These are phyloP conservation scores for Paecilomyces fulvus DNA, from an alignment of 2,329 filamentous ascomycete species.

Conservation along the genomic window DNA sequence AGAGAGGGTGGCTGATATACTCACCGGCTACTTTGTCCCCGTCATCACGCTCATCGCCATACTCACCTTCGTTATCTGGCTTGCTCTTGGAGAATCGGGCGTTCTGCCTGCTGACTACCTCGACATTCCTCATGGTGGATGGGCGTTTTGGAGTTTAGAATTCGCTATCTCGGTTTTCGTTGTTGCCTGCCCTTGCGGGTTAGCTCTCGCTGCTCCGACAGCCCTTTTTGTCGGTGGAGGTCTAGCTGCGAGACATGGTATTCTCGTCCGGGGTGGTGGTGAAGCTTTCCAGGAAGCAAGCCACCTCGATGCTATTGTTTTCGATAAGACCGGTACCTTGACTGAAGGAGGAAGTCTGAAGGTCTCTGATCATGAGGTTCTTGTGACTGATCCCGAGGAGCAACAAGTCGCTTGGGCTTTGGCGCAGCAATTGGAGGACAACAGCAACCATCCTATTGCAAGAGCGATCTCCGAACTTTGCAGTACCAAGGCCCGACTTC, in stretches of 20 bases:
- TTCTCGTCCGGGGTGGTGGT: constrained; percentile 74
- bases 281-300: constrained; percentile 82
- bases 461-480: constrained; percentile 47
- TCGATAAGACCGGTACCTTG: constrained; percentile 82
- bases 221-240: constrained; percentile 79
- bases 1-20: constrained; percentile 38
- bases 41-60: constrained; percentile 41
- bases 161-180: constrained; percentile 80
- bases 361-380: constrained; percentile 44
- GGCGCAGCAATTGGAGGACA: constrained; percentile 46
- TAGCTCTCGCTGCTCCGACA: constrained; percentile 77
- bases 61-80: constrained; percentile 40
- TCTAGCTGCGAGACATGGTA: constrained; percentile 68
- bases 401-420: constrained; percentile 37
- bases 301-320: constrained; percentile 67
- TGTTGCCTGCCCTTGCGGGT: constrained; percentile 75
- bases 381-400: constrained; percentile 25
- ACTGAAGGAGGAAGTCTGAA: constrained; percentile 56
- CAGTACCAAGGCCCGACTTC: constrained; percentile 15
- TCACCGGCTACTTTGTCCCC: constrained; percentile 43
- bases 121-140: constrained; percentile 37
- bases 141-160: constrained; percentile 49
- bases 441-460: constrained; percentile 53
- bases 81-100: constrained; percentile 36
- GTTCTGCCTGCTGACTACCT: constrained; percentile 42